A percentile compares a stretch with the other conserved stretches of the same genome.
Evolutionary conservation across 1,284 basidiomycete species (phyloP).

Genomic region (Rhodotorula sp.): DNA sequence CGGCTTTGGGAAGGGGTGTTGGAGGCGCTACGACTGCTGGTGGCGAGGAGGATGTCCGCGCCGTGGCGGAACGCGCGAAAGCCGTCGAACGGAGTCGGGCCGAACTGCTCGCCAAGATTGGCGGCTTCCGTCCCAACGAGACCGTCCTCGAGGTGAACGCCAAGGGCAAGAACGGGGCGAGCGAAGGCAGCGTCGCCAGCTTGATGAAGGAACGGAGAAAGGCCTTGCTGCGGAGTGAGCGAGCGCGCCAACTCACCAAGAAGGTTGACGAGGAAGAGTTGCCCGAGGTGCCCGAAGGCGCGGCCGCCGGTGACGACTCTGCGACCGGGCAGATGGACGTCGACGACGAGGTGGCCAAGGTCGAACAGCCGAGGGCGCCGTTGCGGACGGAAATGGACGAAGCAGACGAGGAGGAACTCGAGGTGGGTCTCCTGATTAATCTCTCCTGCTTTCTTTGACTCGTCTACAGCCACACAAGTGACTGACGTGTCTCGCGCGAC

Average conservation of each 20-base stretch:
- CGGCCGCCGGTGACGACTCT: neutral
- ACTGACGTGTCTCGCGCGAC: neutral
- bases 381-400: slow-evolving; percentile 24
- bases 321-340: slow-evolving; percentile 26
- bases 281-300: slow-evolving; percentile 18
- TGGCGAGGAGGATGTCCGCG: slow-evolving; percentile 7
- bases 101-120: slow-evolving; percentile 70
- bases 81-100: slow-evolving; percentile 61
- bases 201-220: slow-evolving; percentile 89
- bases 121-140: slow-evolving; percentile 79
- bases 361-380: slow-evolving; percentile 42
- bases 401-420: slow-evolving; percentile 53
- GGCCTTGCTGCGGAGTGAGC: slow-evolving; percentile 56
- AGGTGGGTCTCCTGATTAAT: slow-evolving; percentile 54
- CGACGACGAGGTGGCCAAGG: slow-evolving; percentile 42
- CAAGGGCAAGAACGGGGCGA: slow-evolving; percentile 58
- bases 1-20: neutral
- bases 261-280: slow-evolving; percentile 52
- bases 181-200: slow-evolving; percentile 56
- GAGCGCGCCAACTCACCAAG: slow-evolving; percentile 45
- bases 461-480: too few relatives aligned
- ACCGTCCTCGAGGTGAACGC: slow-evolving; percentile 89
- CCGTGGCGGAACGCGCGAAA: slow-evolving; percentile 22
- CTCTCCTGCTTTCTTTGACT: neutral
- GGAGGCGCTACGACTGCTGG: slow-evolving; percentile 21